Evolutionary conservation across 495 filamentous ascomycete species (phyloP).

Genomic region (Neurospora pannonica): DNA sequence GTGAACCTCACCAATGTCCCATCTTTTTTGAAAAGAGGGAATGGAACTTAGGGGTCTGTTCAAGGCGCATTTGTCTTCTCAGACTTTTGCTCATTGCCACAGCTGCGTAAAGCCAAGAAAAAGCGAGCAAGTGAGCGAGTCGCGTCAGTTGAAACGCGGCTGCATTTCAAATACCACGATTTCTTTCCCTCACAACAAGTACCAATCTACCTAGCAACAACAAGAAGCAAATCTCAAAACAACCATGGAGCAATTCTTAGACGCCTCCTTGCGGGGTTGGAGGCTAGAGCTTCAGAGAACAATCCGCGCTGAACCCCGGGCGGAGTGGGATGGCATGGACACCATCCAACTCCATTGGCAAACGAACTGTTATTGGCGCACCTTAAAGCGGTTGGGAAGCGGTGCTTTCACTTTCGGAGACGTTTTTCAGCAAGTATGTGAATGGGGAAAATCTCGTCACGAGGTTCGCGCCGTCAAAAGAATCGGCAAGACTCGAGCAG

Average conservation of each 20-base stretch:
- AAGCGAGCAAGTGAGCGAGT: not conserved
- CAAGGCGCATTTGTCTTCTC: too few relatives aligned
- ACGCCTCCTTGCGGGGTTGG: not conserved
- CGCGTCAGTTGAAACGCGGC: not conserved
- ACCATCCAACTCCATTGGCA: not conserved
- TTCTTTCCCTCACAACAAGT: not conserved
- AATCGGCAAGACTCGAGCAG: not conserved
- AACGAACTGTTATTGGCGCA: not conserved
- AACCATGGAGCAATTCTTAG: not conserved
- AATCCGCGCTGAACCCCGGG: too few relatives aligned
- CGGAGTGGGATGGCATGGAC: not conserved
- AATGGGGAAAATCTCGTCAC: not conserved
- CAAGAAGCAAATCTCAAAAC: not conserved
- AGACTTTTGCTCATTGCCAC: not conserved
- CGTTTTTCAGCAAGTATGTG: not conserved
- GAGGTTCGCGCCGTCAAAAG: not conserved
- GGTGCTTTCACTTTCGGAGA: not conserved
- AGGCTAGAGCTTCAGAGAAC: not conserved
- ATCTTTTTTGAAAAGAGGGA: too few relatives aligned
- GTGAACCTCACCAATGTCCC: too few relatives aligned
- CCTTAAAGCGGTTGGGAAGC: not conserved
- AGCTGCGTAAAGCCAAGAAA: not conserved
- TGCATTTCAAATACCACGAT: not conserved
- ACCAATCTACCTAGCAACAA: not conserved
- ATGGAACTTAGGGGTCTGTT: too few relatives aligned